These are phyloP conservation scores for Populus nigra DNA, from an alignment of 345 rosid genomes.

Conservation along the genomic window DNA sequence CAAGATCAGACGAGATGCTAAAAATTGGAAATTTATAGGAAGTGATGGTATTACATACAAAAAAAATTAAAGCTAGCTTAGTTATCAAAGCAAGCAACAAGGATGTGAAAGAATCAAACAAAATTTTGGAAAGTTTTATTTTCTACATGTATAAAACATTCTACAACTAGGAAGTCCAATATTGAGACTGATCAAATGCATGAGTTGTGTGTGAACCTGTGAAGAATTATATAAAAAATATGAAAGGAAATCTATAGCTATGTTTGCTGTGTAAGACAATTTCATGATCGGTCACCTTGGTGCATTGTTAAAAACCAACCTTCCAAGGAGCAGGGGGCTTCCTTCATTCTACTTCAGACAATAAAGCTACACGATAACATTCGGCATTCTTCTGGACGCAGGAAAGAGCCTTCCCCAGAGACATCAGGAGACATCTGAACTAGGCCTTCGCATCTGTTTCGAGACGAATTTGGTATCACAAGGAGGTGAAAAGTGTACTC, in stretches of 20 bases:
- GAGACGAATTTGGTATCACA: conserved; percentile 25
- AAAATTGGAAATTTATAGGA: too few species aligned
- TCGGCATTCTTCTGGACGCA: background rate
- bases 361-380: background rate
- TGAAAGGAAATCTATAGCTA: background rate
- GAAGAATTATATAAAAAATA: background rate
- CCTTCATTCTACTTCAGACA: background rate
- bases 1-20: too few species aligned
- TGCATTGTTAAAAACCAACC: background rate
- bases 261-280: background rate
- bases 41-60: too few species aligned
- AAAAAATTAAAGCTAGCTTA: too few species aligned
- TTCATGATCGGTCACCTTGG: background rate
- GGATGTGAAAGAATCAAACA: background rate
- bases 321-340: background rate
- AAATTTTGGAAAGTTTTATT: background rate
- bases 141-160: conserved; percentile 21
- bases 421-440: background rate
- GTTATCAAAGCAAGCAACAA: background rate
- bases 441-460: background rate
- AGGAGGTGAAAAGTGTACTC: conserved; percentile 46
- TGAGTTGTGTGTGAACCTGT: background rate
- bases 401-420: background rate
- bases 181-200: background rate
- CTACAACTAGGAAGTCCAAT: background rate